A percentile compares a stretch with the other conserved stretches of the same genome.
Conservation (phyloP, 805 yeast species). For the Yarrowia alimentaria region DNA sequence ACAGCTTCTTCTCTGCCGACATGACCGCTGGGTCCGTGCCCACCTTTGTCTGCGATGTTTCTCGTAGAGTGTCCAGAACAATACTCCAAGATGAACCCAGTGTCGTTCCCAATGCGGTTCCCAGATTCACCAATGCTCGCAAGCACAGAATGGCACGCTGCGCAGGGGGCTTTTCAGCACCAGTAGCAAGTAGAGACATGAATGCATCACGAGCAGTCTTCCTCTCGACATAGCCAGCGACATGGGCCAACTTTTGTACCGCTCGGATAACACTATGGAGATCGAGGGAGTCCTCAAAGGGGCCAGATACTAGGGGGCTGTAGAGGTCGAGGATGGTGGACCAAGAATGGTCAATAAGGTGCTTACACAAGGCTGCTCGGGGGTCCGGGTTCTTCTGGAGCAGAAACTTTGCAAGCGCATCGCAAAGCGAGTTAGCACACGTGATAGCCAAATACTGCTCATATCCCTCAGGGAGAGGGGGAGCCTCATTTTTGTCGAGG, state of each 20-base stretch:
- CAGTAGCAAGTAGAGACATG: constrained; percentile 39
- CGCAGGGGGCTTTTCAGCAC: constrained; percentile 29
- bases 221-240: constrained; percentile 71
- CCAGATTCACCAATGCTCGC: constrained; percentile 73
- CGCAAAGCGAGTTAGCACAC: constrained; percentile 56
- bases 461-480: constrained; percentile 63
- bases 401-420: constrained; percentile 58
- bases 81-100: constrained; percentile 66
- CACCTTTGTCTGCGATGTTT: constrained; percentile 8
- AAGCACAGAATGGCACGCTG: constrained; percentile 54
- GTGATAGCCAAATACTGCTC: constrained; percentile 55
- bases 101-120: constrained; percentile 76
- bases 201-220: constrained; percentile 58
- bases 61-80: constrained; percentile 52
- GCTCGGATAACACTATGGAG: constrained; percentile 69
- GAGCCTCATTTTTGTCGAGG: constrained; percentile 79
- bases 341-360: constrained; percentile 37
- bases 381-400: constrained; percentile 23
- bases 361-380: background rate
- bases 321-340: constrained; percentile 46
- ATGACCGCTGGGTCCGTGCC: constrained; percentile 18
- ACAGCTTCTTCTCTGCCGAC: constrained; percentile 46
- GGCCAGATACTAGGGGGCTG: constrained; percentile 56
- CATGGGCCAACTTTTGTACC: constrained; percentile 76
- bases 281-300: constrained; percentile 61